Conservation (phyloP, 2,329 filamentous ascomycete species). For the Alternaria ventricosa region DNA sequence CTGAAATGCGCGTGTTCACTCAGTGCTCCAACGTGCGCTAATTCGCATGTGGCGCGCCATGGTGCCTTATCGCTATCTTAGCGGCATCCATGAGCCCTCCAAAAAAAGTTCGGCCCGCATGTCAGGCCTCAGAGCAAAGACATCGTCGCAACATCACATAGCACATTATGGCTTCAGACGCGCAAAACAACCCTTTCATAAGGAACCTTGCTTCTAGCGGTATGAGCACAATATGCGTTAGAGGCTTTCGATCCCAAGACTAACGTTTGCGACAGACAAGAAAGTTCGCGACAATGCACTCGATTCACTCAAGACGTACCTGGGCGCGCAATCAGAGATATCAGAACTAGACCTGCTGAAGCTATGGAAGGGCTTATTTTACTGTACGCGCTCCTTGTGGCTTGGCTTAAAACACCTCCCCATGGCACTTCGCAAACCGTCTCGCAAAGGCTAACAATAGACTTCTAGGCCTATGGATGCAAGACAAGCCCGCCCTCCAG, state of each 20-base stretch:
- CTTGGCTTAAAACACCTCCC: not conserved
- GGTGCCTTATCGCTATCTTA: slow-evolving; percentile 26
- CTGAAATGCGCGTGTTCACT: not conserved
- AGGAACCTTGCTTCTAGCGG: slow-evolving; percentile 85
- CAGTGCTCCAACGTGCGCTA: not conserved
- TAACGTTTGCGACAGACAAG: slow-evolving; percentile 65
- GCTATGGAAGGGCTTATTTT: slow-evolving; percentile 95
- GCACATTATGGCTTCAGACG: slow-evolving; percentile 44
- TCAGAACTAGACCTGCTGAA: slow-evolving; percentile 77
- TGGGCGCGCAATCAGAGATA: slow-evolving; percentile 69
- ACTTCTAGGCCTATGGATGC: slow-evolving; percentile 79
- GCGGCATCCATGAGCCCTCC: slow-evolving; percentile 7
- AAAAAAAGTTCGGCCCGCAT: slow-evolving; percentile 31
- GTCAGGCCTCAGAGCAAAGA: slow-evolving; percentile 6
- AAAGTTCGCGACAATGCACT: slow-evolving; percentile 79
- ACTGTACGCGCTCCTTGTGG: slow-evolving; percentile 59
- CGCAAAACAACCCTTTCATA: slow-evolving; percentile 71
- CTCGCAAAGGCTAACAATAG: slow-evolving; percentile 11
- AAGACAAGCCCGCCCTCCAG: slow-evolving; percentile 85
- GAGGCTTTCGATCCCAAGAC: slow-evolving; percentile 25
- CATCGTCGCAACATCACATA: slow-evolving; percentile 4
- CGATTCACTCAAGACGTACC: slow-evolving; percentile 76
- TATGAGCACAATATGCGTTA: too few relatives aligned
- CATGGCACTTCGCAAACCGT: not conserved
- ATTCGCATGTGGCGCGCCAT: not conserved